Conservation (phyloP, 352 stramenopile species). For the Phytopythium montanum region DNA sequence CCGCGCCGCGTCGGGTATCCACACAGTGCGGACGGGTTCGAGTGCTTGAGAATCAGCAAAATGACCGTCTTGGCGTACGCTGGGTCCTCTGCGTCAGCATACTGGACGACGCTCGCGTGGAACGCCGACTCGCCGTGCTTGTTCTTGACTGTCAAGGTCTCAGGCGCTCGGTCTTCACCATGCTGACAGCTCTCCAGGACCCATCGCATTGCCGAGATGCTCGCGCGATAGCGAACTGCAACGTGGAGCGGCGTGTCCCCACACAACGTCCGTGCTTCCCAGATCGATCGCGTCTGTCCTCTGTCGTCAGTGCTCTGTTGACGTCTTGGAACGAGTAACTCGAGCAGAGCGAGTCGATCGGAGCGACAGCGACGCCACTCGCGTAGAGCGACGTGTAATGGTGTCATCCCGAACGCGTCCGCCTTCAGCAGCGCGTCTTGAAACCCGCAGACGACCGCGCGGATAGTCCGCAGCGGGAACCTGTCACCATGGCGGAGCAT, state of each 20-base stretch:
- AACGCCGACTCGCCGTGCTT: constrained; percentile 34
- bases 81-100: constrained; percentile 8
- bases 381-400: constrained; percentile 55
- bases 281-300: constrained; percentile 9
- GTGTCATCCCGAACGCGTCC: constrained; percentile 59
- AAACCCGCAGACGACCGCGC: constrained; percentile 33
- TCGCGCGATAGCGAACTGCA: constrained; percentile 24
- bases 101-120: constrained; percentile 37
- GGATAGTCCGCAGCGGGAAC: constrained; percentile 29
- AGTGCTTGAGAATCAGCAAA: constrained; percentile 36
- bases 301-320: constrained; percentile 3
- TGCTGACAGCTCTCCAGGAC: constrained; percentile 10
- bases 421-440: constrained; percentile 28
- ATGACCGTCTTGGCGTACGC: constrained; percentile 32
- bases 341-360: constrained; percentile 16
- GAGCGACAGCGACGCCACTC: constrained; percentile 17
- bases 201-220: constrained; percentile 42
- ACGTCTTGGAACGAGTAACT: constrained; percentile 17
- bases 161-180: not conserved
- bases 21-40: constrained; percentile 22
- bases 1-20: constrained; percentile 28
- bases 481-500: constrained; percentile 31
- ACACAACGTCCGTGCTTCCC: constrained; percentile 18
- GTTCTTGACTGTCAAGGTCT: constrained; percentile 24
- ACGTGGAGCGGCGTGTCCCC: constrained; percentile 40